phyloP scores from a whole-genome alignment of 192 early-diverging fungal genomes.

The Geranomyces variabilis region DNA sequence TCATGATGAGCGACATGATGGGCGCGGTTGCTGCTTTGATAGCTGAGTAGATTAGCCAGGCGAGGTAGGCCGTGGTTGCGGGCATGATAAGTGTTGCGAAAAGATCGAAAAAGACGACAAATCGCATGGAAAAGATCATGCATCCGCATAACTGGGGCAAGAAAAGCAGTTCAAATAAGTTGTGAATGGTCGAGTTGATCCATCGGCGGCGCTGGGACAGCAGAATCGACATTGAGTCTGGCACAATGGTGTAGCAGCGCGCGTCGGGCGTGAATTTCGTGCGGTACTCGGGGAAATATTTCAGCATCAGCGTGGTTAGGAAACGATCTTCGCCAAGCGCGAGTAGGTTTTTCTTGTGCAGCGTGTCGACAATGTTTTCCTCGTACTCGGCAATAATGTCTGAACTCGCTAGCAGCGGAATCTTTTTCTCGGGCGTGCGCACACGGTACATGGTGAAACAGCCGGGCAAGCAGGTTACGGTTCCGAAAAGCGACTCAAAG shows the following conservation, averaged over 20 bases:
- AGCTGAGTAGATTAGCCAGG: conserved; percentile 49
- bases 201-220: conserved; percentile 95
- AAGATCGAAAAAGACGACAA: conserved; percentile 94
- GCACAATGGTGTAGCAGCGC: conserved; percentile 89
- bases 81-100: conserved; percentile 93
- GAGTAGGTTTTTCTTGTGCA: conserved; percentile 97
- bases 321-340: conserved; percentile 98
- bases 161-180: conserved; percentile 91
- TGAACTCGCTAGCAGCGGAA: conserved; percentile 82
- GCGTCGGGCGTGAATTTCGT: conserved; percentile 93
- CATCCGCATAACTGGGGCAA: conserved; percentile 94
- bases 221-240: conserved; percentile 84
- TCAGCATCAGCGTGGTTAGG: conserved; percentile 73
- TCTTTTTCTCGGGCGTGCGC: conserved; percentile 79
- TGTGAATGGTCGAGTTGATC: conserved; percentile 99
- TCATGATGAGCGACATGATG: conserved; percentile 79
- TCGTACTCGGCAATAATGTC: conserved; percentile 90
- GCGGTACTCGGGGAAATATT: conserved; percentile 93
- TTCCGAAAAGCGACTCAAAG: conserved; percentile 96
- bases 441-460: conserved; percentile 99
- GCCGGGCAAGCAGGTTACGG: conserved; percentile 95
- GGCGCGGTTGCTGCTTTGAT: conserved; percentile 50
- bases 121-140: conserved; percentile 96
- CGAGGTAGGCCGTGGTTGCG: conserved; percentile 77
- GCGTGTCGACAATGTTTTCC: conserved; percentile 87